Base-by-base conservation (phyloP, 768 basidiomycete species). In the Galerina marginata region DNA sequence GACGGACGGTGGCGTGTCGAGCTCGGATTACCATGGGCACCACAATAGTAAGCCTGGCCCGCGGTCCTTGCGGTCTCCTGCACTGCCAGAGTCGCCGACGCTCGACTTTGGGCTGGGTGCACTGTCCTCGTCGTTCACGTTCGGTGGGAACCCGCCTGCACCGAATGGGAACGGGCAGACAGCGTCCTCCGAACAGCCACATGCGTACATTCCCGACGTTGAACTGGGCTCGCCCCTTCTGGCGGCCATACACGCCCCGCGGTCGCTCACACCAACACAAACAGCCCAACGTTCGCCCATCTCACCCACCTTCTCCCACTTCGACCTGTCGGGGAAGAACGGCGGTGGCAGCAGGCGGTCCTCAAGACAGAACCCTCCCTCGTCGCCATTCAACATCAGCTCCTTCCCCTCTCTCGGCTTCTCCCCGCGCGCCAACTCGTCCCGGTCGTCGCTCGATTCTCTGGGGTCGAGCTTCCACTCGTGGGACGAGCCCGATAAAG, bases 401-500 rank as follows among this genome's bases (percentile, higher is more conserved):
- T 72, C 83, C 38, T 83, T 83, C 38, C 83, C 85, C 55, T 82
- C 84, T 1, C 81, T 89, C 52, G 77, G 88, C n/a, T 82, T 93
- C 54, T 87, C 89, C 39, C 87, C 90, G 4, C 74, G 90, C 15
- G 83, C 82, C 14, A 93, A 88, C 62, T 90, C 90, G 6, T 93
- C 92, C 29, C 83, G 87, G 29, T 90, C 91, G 12, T 94, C 93
- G 6, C 75, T 94, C 20, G 90, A 88, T 59, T 93, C 92, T 9
- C 82, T 81, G 38, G 91, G 93, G 14, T 95, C 93, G 2, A 94
- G 93, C 72, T 94, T 91, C 71, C 92, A 93, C 70, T 92, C 92
- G 4, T 87, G 83, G 83, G 90, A 92, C 56, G 86, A 87, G 29
- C 83, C 83, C 58, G 86, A 89, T 62, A 79, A 79, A 46, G 71